Conservation (phyloP, 495 filamentous ascomycete genomes). For the Astrocystis sublimbata region DNA sequence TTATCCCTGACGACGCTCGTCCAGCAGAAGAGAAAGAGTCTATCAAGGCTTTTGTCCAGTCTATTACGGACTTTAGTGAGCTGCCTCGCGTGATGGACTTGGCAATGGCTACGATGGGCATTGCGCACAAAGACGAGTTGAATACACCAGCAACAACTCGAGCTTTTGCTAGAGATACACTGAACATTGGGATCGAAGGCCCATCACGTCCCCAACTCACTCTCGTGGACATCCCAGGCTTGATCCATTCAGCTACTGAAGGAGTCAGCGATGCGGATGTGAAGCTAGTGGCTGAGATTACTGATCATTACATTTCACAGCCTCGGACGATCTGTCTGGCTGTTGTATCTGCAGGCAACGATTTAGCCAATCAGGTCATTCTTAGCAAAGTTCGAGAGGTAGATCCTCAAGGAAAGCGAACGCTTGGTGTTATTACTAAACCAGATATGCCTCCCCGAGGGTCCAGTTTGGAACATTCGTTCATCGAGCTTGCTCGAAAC, state of each 20-base stretch:
- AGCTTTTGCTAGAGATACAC: constrained; percentile 47
- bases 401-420: constrained; percentile 45
- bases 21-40: constrained; percentile 21
- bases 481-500: constrained; percentile 45
- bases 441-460: constrained; percentile 48
- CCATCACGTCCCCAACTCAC: constrained; percentile 52
- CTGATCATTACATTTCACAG: constrained; percentile 47
- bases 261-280: constrained; percentile 41
- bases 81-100: constrained; percentile 46
- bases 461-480: constrained; percentile 34
- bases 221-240: constrained; percentile 57
- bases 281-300: constrained; percentile 42
- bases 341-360: constrained; percentile 48
- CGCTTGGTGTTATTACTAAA: constrained; percentile 57
- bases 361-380: constrained; percentile 48
- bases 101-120: constrained; percentile 45
- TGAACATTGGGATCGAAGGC: constrained; percentile 53
- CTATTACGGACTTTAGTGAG: constrained; percentile 34
- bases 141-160: not conserved
- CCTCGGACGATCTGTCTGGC: constrained; percentile 50
- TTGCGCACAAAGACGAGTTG: constrained; percentile 13
- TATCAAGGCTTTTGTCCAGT: constrained; percentile 35
- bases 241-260: constrained; percentile 48
- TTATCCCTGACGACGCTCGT: constrained; percentile 3
- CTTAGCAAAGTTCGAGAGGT: constrained; percentile 33